Base-by-base conservation (phyloP, 2,329 filamentous ascomycete species). In the Cercospora janseana region DNA sequence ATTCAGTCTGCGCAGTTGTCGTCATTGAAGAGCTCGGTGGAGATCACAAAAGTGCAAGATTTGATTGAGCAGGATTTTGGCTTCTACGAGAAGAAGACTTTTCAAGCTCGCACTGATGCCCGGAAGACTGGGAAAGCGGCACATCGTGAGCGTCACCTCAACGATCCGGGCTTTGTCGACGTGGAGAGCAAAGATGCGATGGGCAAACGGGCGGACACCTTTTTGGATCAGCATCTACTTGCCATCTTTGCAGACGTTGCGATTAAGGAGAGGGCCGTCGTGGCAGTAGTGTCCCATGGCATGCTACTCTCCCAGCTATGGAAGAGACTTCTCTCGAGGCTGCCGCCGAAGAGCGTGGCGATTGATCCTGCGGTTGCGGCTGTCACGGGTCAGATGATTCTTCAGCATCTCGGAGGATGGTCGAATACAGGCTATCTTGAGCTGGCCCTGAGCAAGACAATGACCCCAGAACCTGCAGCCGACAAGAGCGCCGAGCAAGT, bases 231-330 rank as follows among this genome's bases (percentile, higher is more conserved):
- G 6, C 74, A 86, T 61, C 70, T 95, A 1, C 58, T 79, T 4
- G 83, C 83, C 7, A 53, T 86, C 3, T 51, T 85, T 12, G 57
- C 72, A 8, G 57, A 67, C 8, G 57, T 65, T 0, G 42, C 57
- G 5, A 6, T 18, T n/a, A 20, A 49, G 15, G 13, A 23, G 12
- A 42, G 31, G 28, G 9, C 28, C 6, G 70, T 74, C 2, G 72
- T 89, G 9, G 83, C 82, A 1, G 71, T 95, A 10, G 86, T 95
- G 3, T 86, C 90, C 2, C 91, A 96, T 63, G 90, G 91, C 12
- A 84, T 95, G 54, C 82, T 95, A 31, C 77, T 95, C 2, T 81
- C 81, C 2, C 77, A 81, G 24, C 69, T 95, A 0, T 84, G 86
- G 77, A 76, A 78, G 48, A 75, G 77, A 9, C 66, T 95, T 10